These are phyloP conservation scores for Zopfia rhizophila DNA, from an alignment of 2,329 filamentous ascomycete genomes.

Conservation along the genomic window DNA sequence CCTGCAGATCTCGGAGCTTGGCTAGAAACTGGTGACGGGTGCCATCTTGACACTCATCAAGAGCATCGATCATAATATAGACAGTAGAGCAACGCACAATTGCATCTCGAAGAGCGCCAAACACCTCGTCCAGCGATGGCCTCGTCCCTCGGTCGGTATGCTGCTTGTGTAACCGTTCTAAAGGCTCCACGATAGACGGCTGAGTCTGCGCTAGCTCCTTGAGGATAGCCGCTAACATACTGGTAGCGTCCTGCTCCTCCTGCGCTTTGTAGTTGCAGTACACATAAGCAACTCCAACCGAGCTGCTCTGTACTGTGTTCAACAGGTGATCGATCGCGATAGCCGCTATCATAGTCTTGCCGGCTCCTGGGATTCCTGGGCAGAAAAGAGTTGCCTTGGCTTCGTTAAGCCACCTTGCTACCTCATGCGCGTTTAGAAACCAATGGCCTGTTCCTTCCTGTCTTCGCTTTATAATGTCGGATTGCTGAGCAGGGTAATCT, in stretches of 20 bases:
- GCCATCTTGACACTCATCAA: conserved; percentile 45
- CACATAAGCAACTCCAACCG: conserved; percentile 37
- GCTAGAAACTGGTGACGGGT: conserved; percentile 16
- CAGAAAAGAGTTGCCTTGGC: conserved; percentile 22
- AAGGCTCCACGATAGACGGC: conserved; percentile 25
- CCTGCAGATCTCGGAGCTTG: conserved; percentile 21
- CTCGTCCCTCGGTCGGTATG: conserved; percentile 26
- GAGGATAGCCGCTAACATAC: conserved; percentile 37
- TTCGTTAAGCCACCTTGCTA: conserved; percentile 15
- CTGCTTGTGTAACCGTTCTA: conserved; percentile 32
- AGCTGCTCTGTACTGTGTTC: conserved; percentile 4
- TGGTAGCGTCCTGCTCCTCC: conserved; percentile 26
- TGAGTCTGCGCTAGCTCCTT: conserved; percentile 41
- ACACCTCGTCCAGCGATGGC: conserved; percentile 29
- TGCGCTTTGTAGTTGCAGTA: conserved; percentile 48
- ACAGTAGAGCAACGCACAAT: conserved; percentile 22
- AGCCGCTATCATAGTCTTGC: conserved; percentile 29
- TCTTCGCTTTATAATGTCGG: conserved; percentile 11
- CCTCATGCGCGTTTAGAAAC: conserved; percentile 22
- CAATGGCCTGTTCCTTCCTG: conserved; percentile 21
- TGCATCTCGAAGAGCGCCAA: conserved; percentile 23
- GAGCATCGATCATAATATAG: conserved; percentile 45
- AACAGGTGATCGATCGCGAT: conserved; percentile 24
- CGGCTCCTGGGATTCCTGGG: conserved; percentile 26
- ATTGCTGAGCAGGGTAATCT: conserved; percentile 12